phyloP scores from a whole-genome alignment of 1,284 basidiomycete genomes.

The Fistulina hepatica region DNA sequence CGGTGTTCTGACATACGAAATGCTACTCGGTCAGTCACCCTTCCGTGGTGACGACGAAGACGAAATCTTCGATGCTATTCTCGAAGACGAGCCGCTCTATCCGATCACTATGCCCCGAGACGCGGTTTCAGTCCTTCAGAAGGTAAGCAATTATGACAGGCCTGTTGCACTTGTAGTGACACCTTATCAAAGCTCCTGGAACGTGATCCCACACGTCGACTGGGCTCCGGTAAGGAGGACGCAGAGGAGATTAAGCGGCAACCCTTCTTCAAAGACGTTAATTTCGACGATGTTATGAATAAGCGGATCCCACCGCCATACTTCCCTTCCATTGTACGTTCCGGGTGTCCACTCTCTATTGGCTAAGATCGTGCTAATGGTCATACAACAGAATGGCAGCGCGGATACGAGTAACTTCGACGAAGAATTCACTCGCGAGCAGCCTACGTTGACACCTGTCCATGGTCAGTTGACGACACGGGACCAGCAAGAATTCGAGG shows the following conservation, averaged over 20 bases:
- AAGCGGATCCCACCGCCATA: slow-evolving; percentile 97
- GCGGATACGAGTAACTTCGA: slow-evolving; percentile 88
- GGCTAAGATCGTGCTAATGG: slow-evolving; percentile 11
- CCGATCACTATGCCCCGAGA: slow-evolving; percentile 99
- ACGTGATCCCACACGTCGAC: slow-evolving; percentile 82
- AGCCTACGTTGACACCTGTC: slow-evolving; percentile 95
- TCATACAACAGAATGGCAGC: slow-evolving; percentile 50
- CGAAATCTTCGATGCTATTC: slow-evolving; percentile 98
- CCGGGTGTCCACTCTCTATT: neutral
- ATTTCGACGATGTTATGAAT: slow-evolving; percentile 90
- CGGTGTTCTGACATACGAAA: slow-evolving; percentile 97
- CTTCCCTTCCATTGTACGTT: slow-evolving; percentile 86
- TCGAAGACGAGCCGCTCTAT: slow-evolving; percentile 97
- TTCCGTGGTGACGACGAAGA: slow-evolving; percentile 99
- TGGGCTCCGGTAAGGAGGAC: slow-evolving; percentile 91
- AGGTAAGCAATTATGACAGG: slow-evolving; percentile 37
- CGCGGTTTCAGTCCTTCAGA: slow-evolving; percentile 91
- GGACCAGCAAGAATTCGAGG: slow-evolving; percentile 93
- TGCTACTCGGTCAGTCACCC: slow-evolving; percentile 97
- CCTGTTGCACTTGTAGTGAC: slow-evolving; percentile 10
- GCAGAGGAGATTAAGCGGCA: slow-evolving; percentile 98
- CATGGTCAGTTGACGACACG: slow-evolving; percentile 87
- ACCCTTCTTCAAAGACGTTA: slow-evolving; percentile 97
- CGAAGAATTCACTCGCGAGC: slow-evolving; percentile 93
- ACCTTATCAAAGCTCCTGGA: slow-evolving; percentile 67